phyloP scores from a whole-genome alignment of 176 grass and related monocot genomes.

The Microstegium vimineum region DNA sequence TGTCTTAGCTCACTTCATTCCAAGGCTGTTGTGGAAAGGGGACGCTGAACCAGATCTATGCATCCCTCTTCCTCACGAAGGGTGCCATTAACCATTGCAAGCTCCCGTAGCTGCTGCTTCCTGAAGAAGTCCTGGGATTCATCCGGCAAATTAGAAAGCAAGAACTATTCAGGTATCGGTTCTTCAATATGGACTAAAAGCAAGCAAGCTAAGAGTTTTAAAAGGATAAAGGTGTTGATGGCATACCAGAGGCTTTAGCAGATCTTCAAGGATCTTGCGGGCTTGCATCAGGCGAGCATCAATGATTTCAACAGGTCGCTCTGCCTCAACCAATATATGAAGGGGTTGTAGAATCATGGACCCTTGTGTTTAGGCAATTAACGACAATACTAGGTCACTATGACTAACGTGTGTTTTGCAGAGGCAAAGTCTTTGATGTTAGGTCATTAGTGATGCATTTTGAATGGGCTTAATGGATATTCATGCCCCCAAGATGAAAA shows the following conservation, averaged over 20 bases:
- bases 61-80: constrained; percentile 82
- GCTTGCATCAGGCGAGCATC: constrained; percentile 84
- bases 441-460: too few relatives aligned
- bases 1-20: constrained; percentile 63
- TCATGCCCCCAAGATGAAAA: too few relatives aligned
- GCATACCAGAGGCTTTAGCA: constrained; percentile 73
- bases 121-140: constrained; percentile 96
- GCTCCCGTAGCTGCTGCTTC: constrained; percentile 95
- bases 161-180: background rate
- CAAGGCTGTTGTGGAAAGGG: constrained; percentile 80
- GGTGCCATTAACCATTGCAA: constrained; percentile 84
- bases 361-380: too few relatives aligned
- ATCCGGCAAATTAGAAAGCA: constrained; percentile 47
- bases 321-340: constrained; percentile 87
- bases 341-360: too few relatives aligned
- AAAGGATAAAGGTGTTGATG: too few relatives aligned
- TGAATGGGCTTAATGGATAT: too few relatives aligned
- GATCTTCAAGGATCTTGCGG: constrained; percentile 80
- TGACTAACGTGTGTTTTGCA: too few relatives aligned
- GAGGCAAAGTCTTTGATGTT: too few relatives aligned
- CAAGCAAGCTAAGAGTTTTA: background rate
- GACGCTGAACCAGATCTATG: constrained; percentile 77
- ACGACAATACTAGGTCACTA: too few relatives aligned
- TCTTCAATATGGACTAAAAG: background rate
- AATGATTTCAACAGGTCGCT: constrained; percentile 78